These are phyloP conservation scores for Coemansia sp. DNA, from an alignment of 192 early-diverging fungal species.

Conservation along the genomic window DNA sequence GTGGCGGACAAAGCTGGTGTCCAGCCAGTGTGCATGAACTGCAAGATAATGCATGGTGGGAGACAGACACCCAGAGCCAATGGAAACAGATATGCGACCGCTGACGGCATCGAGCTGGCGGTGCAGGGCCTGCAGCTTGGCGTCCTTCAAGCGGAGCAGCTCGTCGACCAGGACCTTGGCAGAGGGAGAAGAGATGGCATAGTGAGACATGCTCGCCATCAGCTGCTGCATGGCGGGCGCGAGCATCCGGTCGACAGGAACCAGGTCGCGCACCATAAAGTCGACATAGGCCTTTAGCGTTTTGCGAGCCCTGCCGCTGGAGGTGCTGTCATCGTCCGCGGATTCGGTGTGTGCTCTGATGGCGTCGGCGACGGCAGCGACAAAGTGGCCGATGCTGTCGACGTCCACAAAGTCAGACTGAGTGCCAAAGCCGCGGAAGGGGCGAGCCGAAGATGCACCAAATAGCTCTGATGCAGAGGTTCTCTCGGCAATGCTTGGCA, in stretches of 20 bases:
- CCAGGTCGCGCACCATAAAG: conserved; percentile 52
- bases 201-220: conserved; percentile 29
- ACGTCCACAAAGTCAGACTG: conserved; percentile 12
- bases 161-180: conserved; percentile 31
- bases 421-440: background rate
- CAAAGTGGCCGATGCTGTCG: conserved; percentile 35
- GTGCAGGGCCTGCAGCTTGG: conserved; percentile 18
- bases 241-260: conserved; percentile 38
- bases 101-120: conserved; percentile 18
- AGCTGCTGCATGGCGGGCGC: conserved; percentile 51
- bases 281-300: conserved; percentile 39
- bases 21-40: conserved; percentile 49
- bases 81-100: conserved; percentile 41
- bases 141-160: conserved; percentile 25
- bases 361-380: conserved; percentile 39
- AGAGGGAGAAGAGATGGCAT: conserved; percentile 19
- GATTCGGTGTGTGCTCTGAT: conserved; percentile 23
- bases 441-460: background rate
- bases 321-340: conserved; percentile 6
- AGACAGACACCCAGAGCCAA: conserved; percentile 29
- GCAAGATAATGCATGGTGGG: conserved; percentile 30
- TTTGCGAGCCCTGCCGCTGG: conserved; percentile 12
- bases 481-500: background rate
- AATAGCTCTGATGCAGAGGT: background rate
- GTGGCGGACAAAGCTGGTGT: conserved; percentile 33